These are phyloP conservation scores for Lunularia cruciata DNA, from an alignment of 225 moss, liverwort and hornwort species.

Conservation along the genomic window DNA sequence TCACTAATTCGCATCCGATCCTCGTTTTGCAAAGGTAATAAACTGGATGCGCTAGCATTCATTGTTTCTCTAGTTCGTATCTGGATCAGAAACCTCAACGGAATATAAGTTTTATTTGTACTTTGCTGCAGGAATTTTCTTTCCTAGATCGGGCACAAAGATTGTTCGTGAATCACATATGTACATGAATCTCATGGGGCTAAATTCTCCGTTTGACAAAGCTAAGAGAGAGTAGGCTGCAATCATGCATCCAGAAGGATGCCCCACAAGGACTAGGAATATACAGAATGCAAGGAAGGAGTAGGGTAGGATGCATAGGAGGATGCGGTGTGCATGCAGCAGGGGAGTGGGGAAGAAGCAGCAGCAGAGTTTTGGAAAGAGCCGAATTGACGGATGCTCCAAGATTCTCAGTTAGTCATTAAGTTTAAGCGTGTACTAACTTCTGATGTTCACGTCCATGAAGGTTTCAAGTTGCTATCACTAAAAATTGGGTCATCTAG, in stretches of 20 bases:
- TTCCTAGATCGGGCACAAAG: not conserved
- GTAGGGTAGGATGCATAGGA: not conserved
- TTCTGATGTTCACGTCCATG: too few relatives aligned
- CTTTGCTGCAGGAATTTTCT: conserved; percentile 1
- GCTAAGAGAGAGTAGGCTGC: not conserved
- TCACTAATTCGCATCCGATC: too few relatives aligned
- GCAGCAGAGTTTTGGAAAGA: not conserved
- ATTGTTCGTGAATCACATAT: not conserved
- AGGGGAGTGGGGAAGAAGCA: too few relatives aligned
- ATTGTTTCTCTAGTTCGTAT: not conserved
- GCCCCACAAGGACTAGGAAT: not conserved
- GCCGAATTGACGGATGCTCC: not conserved
- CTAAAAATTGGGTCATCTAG: not conserved
- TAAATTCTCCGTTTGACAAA: not conserved
- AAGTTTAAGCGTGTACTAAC: conserved; percentile 1
- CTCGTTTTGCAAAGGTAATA: too few relatives aligned
- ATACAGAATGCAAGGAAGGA: not conserved
- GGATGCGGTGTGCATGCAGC: too few relatives aligned
- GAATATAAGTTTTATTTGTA: not conserved
- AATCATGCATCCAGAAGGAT: not conserved
- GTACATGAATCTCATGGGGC: not conserved
- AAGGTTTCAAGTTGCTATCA: conserved; percentile 5
- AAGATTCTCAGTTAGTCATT: conserved; percentile 8
- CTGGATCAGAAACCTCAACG: not conserved
- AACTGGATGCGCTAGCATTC: not conserved